A percentile compares a stretch with the other conserved stretches of the same genome.
Conservation (phyloP, 2,329 filamentous ascomycete species). For the Talaromyces sp. region DNA sequence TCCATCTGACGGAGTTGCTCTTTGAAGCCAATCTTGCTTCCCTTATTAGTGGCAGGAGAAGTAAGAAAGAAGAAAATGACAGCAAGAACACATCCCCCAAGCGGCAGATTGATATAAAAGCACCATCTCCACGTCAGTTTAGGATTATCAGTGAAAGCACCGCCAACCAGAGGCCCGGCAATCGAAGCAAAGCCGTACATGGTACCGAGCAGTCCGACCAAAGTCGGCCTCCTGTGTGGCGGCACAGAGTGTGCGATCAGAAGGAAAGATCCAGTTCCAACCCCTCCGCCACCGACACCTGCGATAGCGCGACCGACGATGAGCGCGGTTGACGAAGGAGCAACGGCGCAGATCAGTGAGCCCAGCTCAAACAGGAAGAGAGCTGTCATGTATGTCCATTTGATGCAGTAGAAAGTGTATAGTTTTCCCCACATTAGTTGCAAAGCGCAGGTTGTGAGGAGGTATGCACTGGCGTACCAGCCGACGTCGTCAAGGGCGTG, state of each 20-base stretch:
- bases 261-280: background rate
- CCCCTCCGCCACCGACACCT: conserved; percentile 58
- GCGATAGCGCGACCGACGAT: conserved; percentile 58
- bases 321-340: conserved; percentile 56
- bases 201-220: conserved; percentile 57
- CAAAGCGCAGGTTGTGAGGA: conserved; percentile 35
- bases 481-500: conserved; percentile 33
- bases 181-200: conserved; percentile 26
- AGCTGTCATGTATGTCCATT: conserved; percentile 28
- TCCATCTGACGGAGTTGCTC: conserved; percentile 35
- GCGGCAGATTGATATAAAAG: conserved; percentile 34
- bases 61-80: conserved; percentile 18
- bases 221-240: conserved; percentile 38
- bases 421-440: conserved; percentile 37
- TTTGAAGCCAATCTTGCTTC: background rate
- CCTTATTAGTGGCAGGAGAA: background rate
- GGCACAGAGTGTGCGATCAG: background rate
- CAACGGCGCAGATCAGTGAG: conserved; percentile 48
- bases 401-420: conserved; percentile 43
- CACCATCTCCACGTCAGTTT: conserved; percentile 32
- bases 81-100: conserved; percentile 9
- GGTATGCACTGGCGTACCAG: conserved; percentile 36
- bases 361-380: conserved; percentile 29
- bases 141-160: conserved; percentile 24
- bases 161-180: conserved; percentile 26